Percentiles rank a stretch among this genome's conserved stretches.
Conservation (phyloP, 1,284 basidiomycete genomes). For the Trametes polyzona region DNA sequence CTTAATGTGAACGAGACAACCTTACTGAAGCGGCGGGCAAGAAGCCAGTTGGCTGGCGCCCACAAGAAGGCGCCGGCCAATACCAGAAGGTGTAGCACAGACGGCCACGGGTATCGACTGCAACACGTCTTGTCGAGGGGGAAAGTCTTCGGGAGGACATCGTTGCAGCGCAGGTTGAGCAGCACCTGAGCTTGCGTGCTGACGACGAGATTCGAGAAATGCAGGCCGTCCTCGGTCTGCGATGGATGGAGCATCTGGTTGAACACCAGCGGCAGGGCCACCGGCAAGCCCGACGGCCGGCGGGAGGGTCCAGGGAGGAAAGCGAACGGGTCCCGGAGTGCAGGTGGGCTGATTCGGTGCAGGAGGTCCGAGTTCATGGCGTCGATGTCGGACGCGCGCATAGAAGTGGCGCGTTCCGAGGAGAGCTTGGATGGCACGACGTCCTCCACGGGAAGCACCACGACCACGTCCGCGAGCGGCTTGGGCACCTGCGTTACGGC, state of each 20-base stretch:
- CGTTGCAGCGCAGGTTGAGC: conserved; percentile 83
- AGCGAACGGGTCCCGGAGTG: conserved; percentile 35
- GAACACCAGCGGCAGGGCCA: conserved; percentile 75
- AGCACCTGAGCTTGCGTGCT: conserved; percentile 78
- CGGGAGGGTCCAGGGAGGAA: conserved; percentile 30
- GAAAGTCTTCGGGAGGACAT: conserved; percentile 67
- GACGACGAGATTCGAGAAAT: conserved; percentile 71
- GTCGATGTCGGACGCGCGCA: conserved; percentile 78
- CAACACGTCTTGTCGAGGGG: conserved; percentile 87
- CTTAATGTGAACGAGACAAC: background rate
- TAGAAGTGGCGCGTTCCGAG: conserved; percentile 63
- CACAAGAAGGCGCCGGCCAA: conserved; percentile 55
- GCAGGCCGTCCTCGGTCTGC: conserved; percentile 83
- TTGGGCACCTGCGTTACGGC: conserved; percentile 43
- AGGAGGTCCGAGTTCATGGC: conserved; percentile 86
- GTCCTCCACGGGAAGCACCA: conserved; percentile 80
- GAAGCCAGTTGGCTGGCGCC: conserved; percentile 56
- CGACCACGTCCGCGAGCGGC: conserved; percentile 67
- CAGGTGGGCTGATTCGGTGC: conserved; percentile 61
- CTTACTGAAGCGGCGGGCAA: conserved; percentile 40
- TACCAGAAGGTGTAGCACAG: conserved; percentile 62
- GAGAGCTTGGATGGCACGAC: conserved; percentile 64
- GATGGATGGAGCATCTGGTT: conserved; percentile 76
- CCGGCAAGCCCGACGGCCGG: conserved; percentile 38
- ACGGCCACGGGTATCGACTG: conserved; percentile 71